Percentiles rank a stretch among this genome's conserved stretches.
Conservation (phyloP, 441 rosid species). For the Erodium moschatum region DNA sequence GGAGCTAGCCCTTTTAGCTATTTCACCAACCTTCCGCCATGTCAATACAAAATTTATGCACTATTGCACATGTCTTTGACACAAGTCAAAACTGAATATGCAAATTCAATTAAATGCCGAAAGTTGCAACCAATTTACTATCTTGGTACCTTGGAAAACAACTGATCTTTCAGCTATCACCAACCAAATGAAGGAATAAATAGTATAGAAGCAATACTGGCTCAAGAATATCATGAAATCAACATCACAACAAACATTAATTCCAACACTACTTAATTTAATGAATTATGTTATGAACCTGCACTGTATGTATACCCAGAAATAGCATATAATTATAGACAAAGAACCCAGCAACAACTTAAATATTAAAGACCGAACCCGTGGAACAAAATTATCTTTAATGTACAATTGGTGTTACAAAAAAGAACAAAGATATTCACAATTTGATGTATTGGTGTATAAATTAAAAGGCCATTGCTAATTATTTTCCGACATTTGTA, state of each 20-base stretch:
- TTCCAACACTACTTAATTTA: not conserved
- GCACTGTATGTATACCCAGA: not conserved
- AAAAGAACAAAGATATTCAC: not conserved
- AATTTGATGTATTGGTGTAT: not conserved
- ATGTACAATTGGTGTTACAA: not conserved
- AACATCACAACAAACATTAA: not conserved
- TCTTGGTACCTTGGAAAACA: not conserved
- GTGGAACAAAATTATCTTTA: not conserved
- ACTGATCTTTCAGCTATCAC: not conserved
- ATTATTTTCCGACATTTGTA: slow-evolving; percentile 2
- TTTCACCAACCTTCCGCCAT: not conserved
- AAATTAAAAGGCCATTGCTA: not conserved
- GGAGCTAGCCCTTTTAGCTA: not conserved
- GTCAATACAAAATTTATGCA: not conserved
- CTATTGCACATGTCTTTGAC: not conserved
- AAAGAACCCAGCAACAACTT: not conserved
- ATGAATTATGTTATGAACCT: not conserved
- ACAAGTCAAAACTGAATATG: not conserved
- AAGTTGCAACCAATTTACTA: not conserved
- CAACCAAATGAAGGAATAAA: not conserved
- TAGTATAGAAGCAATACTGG: not conserved
- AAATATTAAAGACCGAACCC: not conserved
- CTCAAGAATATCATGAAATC: not conserved
- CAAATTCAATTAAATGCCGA: too few relatives aligned
- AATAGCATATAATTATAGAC: not conserved